Evolutionary conservation across 768 basidiomycete genomes (phyloP).

Genomic region (Mycena filopes): DNA sequence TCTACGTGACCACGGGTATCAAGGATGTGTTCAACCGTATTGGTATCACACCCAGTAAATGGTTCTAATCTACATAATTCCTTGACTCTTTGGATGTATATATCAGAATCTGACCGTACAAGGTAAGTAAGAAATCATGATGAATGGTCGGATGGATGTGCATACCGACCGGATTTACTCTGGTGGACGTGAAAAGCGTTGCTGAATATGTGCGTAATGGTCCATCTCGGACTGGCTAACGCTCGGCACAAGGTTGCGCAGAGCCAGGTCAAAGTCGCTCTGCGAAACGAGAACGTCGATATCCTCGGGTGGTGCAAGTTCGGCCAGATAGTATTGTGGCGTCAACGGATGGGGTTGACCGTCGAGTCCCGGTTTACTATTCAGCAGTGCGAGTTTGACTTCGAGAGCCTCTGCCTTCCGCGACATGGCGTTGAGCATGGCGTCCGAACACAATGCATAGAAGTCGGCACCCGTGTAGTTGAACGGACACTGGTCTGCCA

Average conservation of each 20-base stretch:
- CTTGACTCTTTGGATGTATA: background rate
- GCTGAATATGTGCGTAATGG: conserved; percentile 81
- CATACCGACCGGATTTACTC: too few species aligned
- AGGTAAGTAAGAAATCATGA: too few species aligned
- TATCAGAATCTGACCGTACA: too few species aligned
- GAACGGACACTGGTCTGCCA: conserved; percentile 86
- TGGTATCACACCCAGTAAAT: conserved; percentile 63
- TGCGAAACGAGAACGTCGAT: conserved; percentile 78
- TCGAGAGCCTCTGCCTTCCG: conserved; percentile 87
- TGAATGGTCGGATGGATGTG: too few species aligned
- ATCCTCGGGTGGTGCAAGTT: conserved; percentile 77
- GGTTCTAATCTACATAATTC: conserved; percentile 55
- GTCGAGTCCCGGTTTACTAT: conserved; percentile 54
- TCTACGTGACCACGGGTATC: conserved; percentile 58
- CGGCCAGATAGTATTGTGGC: conserved; percentile 89
- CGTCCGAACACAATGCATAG: conserved; percentile 97
- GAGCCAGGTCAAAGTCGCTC: conserved; percentile 81
- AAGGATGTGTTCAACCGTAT: conserved; percentile 66
- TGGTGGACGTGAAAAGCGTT: conserved; percentile 64
- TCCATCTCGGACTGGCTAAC: conserved; percentile 88
- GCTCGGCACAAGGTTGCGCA: conserved; percentile 79
- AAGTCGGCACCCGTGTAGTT: conserved; percentile 98
- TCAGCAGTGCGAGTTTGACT: conserved; percentile 66
- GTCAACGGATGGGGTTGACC: conserved; percentile 77
- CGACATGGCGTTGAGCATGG: conserved; percentile 95